Percentiles rank a stretch among this genome's conserved stretches.
phyloP scores from a whole-genome alignment of 192 early-diverging fungal species.

The Dissophora globulifera region DNA sequence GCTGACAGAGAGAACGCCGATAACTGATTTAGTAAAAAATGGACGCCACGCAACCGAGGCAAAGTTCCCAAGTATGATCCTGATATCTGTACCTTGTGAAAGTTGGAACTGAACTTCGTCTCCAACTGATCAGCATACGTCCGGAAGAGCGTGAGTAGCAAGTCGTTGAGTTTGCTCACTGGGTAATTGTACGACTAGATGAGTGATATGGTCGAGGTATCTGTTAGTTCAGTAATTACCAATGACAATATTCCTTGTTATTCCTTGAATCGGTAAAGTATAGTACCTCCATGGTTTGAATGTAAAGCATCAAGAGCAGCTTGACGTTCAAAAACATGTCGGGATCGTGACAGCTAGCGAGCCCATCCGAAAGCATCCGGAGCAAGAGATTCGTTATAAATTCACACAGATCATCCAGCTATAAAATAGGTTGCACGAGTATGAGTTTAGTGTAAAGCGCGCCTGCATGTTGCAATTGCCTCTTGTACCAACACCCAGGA shows the following conservation, averaged over 20 bases:
- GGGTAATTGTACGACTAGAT: slow-evolving; percentile 78
- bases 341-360: slow-evolving; percentile 83
- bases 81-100: slow-evolving; percentile 68
- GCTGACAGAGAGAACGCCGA: slow-evolving; percentile 55
- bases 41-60: too few species aligned
- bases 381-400: slow-evolving; percentile 84
- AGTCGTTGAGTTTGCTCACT: slow-evolving; percentile 72
- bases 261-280: too few species aligned
- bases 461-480: background rate
- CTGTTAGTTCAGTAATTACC: background rate
- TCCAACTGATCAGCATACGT: slow-evolving; percentile 83
- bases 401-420: slow-evolving; percentile 93
- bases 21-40: background rate
- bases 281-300: slow-evolving; percentile 93
- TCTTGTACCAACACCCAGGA: background rate
- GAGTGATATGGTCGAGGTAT: background rate
- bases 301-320: slow-evolving; percentile 81
- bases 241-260: too few species aligned
- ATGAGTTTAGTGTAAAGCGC: too few species aligned
- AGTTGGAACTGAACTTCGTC: slow-evolving; percentile 67
- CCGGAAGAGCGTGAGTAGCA: slow-evolving; percentile 82
- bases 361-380: slow-evolving; percentile 77
- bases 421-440: background rate
- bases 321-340: slow-evolving; percentile 86
- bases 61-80: too few species aligned